phyloP scores from a whole-genome alignment of 306 rosid species.

The Prunus armeniaca region DNA sequence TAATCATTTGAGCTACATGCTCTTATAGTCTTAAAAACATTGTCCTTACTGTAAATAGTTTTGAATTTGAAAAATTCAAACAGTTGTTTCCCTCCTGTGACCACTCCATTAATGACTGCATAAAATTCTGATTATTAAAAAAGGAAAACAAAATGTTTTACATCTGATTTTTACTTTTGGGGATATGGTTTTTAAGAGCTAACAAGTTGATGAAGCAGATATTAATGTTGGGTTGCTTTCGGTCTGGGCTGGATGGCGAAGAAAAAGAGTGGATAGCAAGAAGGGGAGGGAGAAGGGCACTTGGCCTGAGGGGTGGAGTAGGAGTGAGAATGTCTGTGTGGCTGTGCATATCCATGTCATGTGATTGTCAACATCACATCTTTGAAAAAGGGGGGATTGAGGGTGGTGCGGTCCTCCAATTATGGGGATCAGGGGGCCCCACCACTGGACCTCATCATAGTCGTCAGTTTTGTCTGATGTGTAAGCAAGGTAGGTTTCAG shows the following conservation, averaged over 20 bases:
- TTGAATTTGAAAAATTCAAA: background rate
- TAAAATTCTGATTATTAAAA: background rate
- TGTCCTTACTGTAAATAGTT: no score
- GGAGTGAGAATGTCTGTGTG: constrained; percentile 5
- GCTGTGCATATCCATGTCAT: constrained; percentile 34
- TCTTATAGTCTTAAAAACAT: no score
- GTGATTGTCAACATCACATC: constrained; percentile 33
- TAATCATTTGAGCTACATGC: no score
- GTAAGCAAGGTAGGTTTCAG: constrained; percentile 48
- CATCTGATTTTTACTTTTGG: constrained; percentile 8
- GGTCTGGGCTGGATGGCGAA: constrained; percentile 33
- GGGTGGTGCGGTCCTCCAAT: constrained; percentile 22
- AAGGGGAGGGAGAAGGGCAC: background rate
- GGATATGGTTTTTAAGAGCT: constrained; percentile 17
- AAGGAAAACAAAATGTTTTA: constrained; percentile 8
- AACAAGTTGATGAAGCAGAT: constrained; percentile 19
- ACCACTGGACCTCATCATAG: constrained; percentile 29
- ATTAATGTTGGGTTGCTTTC: constrained; percentile 46
- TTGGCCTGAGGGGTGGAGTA: background rate
- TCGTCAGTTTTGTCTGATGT: constrained; percentile 48
- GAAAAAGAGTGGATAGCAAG: constrained; percentile 27
- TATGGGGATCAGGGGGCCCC: constrained; percentile 38
- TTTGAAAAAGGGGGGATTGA: background rate
- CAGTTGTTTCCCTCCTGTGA: constrained; percentile 24
- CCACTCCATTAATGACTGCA: constrained; percentile 4